Evolutionary conservation across 2,329 filamentous ascomycete genomes (phyloP).

Genomic region (Gyromitra esculenta): DNA sequence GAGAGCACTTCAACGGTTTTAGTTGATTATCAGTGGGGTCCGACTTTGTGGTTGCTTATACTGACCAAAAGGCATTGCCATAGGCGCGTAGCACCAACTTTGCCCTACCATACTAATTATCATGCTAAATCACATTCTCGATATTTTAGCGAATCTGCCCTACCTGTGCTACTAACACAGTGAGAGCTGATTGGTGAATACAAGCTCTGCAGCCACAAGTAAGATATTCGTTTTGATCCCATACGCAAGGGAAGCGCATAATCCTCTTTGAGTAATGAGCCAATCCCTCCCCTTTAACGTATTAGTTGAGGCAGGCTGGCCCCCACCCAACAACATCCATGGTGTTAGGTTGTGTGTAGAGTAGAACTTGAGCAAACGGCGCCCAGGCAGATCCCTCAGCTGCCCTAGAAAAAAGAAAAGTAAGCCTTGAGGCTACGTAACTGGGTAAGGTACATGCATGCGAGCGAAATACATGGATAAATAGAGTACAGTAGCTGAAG

Average conservation of each 20-base stretch:
- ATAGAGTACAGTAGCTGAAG: neutral
- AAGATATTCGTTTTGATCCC: neutral
- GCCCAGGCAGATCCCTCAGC: neutral
- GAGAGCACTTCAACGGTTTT: neutral
- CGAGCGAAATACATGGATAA: constrained; percentile 9
- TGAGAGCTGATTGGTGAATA: neutral
- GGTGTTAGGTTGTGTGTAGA: neutral
- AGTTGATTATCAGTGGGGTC: neutral
- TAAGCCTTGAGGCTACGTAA: neutral
- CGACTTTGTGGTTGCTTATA: too few relatives aligned
- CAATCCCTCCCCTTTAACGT: neutral
- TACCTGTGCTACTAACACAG: neutral
- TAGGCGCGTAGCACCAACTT: neutral
- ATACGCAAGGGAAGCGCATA: neutral
- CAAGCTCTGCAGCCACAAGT: neutral
- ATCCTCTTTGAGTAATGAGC: neutral
- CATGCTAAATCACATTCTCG: constrained; percentile 3
- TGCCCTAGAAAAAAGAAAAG: neutral
- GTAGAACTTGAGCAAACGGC: neutral
- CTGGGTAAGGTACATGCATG: neutral
- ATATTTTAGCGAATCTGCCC: constrained; percentile 5
- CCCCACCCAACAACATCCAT: constrained; percentile 7
- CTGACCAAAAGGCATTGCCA: neutral
- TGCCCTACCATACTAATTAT: neutral
- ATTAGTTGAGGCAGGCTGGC: neutral